phyloP scores from a whole-genome alignment of 2,329 filamentous ascomycete genomes.

The Arachnomyces sp. region DNA sequence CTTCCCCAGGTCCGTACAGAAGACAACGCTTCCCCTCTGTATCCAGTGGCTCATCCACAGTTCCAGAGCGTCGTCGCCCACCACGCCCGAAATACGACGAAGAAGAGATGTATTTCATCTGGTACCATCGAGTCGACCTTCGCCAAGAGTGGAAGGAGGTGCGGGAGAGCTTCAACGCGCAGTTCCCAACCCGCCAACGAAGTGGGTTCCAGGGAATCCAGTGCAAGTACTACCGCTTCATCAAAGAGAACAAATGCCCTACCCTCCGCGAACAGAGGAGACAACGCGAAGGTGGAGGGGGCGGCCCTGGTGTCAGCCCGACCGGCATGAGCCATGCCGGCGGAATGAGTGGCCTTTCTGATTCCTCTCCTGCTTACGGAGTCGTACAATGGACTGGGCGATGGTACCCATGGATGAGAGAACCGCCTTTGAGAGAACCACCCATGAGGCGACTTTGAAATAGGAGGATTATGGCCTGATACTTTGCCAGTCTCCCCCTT shows the following conservation, averaged over 20 bases:
- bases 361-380: slow-evolving; percentile 30
- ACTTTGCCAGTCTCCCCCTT: too few species aligned
- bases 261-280: slow-evolving; percentile 36
- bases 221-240: slow-evolving; percentile 45
- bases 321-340: slow-evolving; percentile 8
- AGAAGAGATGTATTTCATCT: slow-evolving; percentile 44
- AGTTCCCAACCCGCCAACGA: slow-evolving; percentile 35
- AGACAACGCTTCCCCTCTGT: slow-evolving; percentile 33
- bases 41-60: slow-evolving; percentile 32
- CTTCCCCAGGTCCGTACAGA: slow-evolving; percentile 30
- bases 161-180: slow-evolving; percentile 35
- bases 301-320: not conserved
- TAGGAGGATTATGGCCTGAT: too few species aligned
- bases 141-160: slow-evolving; percentile 41
- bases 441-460: too few species aligned
- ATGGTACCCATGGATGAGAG: slow-evolving; percentile 39
- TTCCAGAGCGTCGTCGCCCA: slow-evolving; percentile 30
- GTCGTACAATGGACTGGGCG: slow-evolving; percentile 33
- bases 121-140: slow-evolving; percentile 43
- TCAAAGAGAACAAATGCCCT: slow-evolving; percentile 38
- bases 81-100: slow-evolving; percentile 41
- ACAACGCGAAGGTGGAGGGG: slow-evolving; percentile 6
- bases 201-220: slow-evolving; percentile 40
- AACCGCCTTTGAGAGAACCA: slow-evolving; percentile 14
- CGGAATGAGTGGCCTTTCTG: slow-evolving; percentile 6